A percentile compares a stretch with the other conserved stretches of the same genome.
Evolutionary conservation across 2,329 filamentous ascomycete genomes (phyloP).

Genomic region (Didymella segeticola): DNA sequence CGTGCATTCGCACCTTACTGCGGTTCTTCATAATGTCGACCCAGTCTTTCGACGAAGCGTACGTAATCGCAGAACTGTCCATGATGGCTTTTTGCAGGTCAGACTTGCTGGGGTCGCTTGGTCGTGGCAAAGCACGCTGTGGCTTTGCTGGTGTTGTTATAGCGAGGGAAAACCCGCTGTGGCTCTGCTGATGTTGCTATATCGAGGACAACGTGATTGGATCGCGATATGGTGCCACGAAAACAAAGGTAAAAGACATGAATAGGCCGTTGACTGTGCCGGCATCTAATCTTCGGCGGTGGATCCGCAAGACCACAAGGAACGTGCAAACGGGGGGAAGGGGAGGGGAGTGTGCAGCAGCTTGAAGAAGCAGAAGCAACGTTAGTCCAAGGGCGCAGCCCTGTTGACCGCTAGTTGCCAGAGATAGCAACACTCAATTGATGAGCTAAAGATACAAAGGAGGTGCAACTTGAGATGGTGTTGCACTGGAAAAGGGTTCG

Average conservation of each 20-base stretch:
- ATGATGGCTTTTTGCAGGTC: conserved; percentile 22
- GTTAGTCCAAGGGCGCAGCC: conserved; percentile 6
- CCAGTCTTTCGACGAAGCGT: conserved; percentile 46
- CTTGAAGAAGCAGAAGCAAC: not conserved
- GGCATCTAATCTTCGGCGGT: conserved; percentile 8
- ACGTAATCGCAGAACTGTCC: conserved; percentile 36
- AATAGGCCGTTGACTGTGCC: not conserved
- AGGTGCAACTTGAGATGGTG: not conserved
- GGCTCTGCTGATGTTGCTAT: not conserved
- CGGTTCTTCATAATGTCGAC: conserved; percentile 48
- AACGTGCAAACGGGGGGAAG: not conserved
- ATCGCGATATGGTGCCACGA: conserved; percentile 3
- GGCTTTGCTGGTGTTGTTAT: not conserved
- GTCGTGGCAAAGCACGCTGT: not conserved
- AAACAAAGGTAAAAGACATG: conserved; percentile 6
- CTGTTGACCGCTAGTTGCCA: conserved; percentile 1
- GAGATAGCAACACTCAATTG: not conserved
- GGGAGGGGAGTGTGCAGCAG: not conserved
- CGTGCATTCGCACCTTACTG: conserved; percentile 46
- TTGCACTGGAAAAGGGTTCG: conserved; percentile 9
- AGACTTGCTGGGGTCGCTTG: conserved; percentile 8
- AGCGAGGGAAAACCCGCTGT: not conserved
- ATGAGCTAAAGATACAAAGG: conserved; percentile 4
- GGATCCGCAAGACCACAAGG: not conserved
- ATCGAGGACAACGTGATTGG: not conserved